Conservation (phyloP, 805 yeast species). For the Kazachstania africana region DNA sequence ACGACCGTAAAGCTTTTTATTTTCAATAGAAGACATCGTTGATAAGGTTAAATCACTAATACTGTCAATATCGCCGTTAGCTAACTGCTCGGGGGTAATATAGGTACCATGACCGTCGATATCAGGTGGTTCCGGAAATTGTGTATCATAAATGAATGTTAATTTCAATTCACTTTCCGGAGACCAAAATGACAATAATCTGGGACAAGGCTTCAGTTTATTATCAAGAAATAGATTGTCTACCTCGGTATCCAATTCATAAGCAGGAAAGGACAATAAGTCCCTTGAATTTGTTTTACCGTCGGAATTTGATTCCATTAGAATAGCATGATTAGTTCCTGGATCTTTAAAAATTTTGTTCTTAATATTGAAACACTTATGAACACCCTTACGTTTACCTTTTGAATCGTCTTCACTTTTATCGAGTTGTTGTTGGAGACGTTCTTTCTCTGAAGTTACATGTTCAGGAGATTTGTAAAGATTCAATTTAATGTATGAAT, state of each 20-base stretch:
- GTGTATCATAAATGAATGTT: constrained; percentile 67
- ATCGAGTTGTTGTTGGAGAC: too few relatives aligned
- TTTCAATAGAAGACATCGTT: constrained; percentile 66
- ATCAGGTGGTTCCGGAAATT: constrained; percentile 25
- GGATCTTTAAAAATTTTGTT: background rate
- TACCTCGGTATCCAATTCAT: constrained; percentile 58
- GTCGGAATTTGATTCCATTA: background rate
- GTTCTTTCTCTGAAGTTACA: constrained; percentile 5
- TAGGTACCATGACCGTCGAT: background rate
- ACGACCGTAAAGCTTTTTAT: constrained; percentile 64
- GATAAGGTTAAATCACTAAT: constrained; percentile 74
- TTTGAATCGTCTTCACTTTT: constrained; percentile 68
- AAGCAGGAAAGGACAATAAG: constrained; percentile 23
- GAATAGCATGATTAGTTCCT: background rate
- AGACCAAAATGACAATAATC: constrained; percentile 49
- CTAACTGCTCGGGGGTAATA: constrained; percentile 8
- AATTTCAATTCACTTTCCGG: constrained; percentile 24
- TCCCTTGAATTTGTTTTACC: background rate
- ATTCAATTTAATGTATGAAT: constrained; percentile 62
- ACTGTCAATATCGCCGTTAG: constrained; percentile 38
- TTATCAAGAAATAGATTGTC: constrained; percentile 73
- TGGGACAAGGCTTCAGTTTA: constrained; percentile 50
- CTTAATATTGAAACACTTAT: constrained; percentile 66
- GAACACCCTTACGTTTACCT: constrained; percentile 60
- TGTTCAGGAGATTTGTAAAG: constrained; percentile 18